These are phyloP conservation scores for Chlamydomonas incerta DNA, from an alignment of 139 green algal genomes.

Conservation along the genomic window DNA sequence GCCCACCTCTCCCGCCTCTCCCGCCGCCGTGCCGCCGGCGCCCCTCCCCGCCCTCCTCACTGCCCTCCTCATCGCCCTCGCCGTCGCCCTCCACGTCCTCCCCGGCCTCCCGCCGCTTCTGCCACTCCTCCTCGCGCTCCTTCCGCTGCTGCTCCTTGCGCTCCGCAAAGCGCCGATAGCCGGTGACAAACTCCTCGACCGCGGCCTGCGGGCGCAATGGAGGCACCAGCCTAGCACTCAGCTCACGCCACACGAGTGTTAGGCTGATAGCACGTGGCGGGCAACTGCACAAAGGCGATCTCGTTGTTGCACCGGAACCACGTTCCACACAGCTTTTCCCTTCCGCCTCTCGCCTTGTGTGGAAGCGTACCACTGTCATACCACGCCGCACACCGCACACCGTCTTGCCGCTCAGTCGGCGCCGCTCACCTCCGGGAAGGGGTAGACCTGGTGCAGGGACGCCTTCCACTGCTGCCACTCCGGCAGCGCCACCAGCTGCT, in stretches of 20 bases:
- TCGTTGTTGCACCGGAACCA: no score
- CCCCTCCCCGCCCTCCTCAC: neutral
- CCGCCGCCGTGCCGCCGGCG: neutral
- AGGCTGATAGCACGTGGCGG: no score
- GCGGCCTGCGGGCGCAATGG: neutral
- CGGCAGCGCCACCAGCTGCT: constrained; percentile 43
- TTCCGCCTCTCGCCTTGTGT: no score
- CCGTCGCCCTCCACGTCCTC: neutral
- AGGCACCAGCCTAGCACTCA: neutral
- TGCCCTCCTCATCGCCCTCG: neutral
- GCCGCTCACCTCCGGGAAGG: constrained; percentile 27
- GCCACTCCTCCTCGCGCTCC: neutral
- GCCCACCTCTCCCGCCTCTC: neutral
- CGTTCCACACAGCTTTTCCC: no score
- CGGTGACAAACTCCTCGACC: neutral
- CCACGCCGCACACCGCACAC: neutral
- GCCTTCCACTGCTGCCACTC: constrained; percentile 35
- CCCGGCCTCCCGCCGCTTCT: neutral
- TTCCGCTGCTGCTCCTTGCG: constrained; percentile 1
- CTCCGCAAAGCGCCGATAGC: neutral
- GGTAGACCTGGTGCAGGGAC: neutral
- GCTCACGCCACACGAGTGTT: no score
- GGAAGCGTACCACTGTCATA: no score
- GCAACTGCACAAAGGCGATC: neutral
- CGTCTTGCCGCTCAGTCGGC: neutral